phyloP scores from a whole-genome alignment of 2,329 filamentous ascomycete genomes.

The Fusarium stilboides region DNA sequence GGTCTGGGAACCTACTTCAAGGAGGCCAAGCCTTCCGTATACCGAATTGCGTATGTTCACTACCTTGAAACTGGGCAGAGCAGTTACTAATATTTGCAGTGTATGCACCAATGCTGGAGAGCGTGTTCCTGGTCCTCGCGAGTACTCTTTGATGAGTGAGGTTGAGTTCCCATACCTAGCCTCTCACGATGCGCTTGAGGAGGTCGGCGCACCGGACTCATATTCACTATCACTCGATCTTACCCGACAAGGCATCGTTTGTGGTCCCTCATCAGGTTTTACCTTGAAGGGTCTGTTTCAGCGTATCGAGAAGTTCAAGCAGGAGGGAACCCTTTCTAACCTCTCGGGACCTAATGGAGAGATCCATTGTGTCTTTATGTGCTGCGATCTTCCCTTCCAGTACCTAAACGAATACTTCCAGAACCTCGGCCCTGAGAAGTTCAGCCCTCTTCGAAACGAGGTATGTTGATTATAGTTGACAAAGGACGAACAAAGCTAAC shows the following conservation, averaged over 20 bases:
- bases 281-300: slow-evolving; percentile 67
- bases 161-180: slow-evolving; percentile 71
- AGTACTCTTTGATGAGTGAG: slow-evolving; percentile 65
- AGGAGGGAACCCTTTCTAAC: slow-evolving; percentile 60
- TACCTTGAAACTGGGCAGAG: too few species aligned
- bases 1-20: slow-evolving; percentile 68
- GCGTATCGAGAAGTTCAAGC: slow-evolving; percentile 64
- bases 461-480: slow-evolving; percentile 30
- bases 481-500: slow-evolving; percentile 31
- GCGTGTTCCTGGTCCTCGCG: slow-evolving; percentile 70
- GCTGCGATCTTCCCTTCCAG: slow-evolving; percentile 74
- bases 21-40: slow-evolving; percentile 64
- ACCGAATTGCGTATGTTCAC: slow-evolving; percentile 52
- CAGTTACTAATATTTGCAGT: slow-evolving; percentile 51
- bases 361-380: slow-evolving; percentile 71
- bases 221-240: slow-evolving; percentile 68
- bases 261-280: slow-evolving; percentile 73
- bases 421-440: slow-evolving; percentile 64
- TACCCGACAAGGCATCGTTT: slow-evolving; percentile 71
- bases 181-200: slow-evolving; percentile 68
- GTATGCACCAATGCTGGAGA: slow-evolving; percentile 72
- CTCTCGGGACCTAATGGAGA: slow-evolving; percentile 62
- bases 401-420: slow-evolving; percentile 73
- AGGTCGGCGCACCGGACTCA: slow-evolving; percentile 68
- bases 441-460: slow-evolving; percentile 63